phyloP scores from a whole-genome alignment of 805 yeast genomes.

The Saccharomyces paradoxus region DNA sequence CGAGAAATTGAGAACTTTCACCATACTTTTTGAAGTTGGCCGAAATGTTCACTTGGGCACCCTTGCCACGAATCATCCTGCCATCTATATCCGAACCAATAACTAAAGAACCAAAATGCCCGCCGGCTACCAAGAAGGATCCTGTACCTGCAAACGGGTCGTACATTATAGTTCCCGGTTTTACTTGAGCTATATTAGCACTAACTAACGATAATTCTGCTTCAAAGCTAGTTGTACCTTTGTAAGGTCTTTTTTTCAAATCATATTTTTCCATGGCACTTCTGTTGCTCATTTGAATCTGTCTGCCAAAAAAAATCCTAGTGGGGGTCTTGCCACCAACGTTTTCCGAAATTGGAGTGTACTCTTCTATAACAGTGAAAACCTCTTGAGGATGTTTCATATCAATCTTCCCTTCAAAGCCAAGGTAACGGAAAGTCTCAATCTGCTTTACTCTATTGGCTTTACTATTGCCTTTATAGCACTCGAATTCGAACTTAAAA shows the following conservation, averaged over 20 bases:
- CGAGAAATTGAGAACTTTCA: conserved; percentile 51
- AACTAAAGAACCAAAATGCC: conserved; percentile 70
- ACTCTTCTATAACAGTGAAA: conserved; percentile 72
- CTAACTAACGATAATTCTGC: conserved; percentile 85
- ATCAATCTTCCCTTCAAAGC: conserved; percentile 65
- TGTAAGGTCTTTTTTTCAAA: conserved; percentile 71
- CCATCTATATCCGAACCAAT: conserved; percentile 90
- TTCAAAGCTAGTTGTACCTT: conserved; percentile 95
- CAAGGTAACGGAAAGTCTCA: conserved; percentile 63
- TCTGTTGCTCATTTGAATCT: conserved; percentile 55
- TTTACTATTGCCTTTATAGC: conserved; percentile 60
- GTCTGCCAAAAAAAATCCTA: conserved; percentile 67
- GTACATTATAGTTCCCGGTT: conserved; percentile 57
- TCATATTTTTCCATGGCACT: conserved; percentile 68
- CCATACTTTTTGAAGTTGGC: conserved; percentile 72
- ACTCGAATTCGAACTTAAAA: conserved; percentile 78
- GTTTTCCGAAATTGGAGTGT: conserved; percentile 39
- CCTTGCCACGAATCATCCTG: conserved; percentile 62
- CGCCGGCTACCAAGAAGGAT: conserved; percentile 82
- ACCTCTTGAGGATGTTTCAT: conserved; percentile 68
- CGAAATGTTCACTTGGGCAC: conserved; percentile 36
- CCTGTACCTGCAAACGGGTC: conserved; percentile 98
- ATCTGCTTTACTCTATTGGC: conserved; percentile 47
- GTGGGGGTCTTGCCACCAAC: conserved; percentile 42
- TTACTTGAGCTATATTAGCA: conserved; percentile 77